Conservation (phyloP, 2,329 filamentous ascomycete species). For the Fusarium mexicanum region DNA sequence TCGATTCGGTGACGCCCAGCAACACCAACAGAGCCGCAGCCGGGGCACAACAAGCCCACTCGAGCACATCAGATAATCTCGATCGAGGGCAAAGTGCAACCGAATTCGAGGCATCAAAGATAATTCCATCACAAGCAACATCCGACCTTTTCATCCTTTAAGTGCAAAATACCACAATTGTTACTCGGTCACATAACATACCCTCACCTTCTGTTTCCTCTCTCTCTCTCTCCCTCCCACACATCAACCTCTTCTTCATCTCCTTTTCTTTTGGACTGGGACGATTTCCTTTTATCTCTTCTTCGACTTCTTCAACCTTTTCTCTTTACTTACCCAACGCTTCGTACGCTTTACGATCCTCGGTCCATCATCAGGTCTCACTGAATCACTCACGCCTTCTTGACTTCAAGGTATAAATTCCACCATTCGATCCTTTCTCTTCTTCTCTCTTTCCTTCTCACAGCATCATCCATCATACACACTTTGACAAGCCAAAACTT, state of each 20-base stretch:
- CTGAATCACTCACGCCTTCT: background rate
- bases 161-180: background rate
- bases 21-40: slow-evolving; percentile 5
- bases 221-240: background rate
- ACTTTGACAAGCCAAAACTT: background rate
- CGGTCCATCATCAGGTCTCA: too few relatives aligned
- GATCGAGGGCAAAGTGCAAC: background rate
- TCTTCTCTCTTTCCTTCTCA: background rate
- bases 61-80: background rate
- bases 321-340: background rate
- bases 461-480: background rate
- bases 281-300: background rate
- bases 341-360: background rate
- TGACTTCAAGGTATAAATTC: background rate
- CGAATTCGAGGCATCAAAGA: background rate
- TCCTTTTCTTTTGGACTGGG: background rate
- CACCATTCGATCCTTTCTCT: background rate
- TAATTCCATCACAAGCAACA: background rate
- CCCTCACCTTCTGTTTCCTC: background rate
- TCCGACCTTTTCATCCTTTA: background rate
- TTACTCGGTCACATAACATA: too few relatives aligned
- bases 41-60: background rate
- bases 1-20: background rate
- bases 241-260: background rate
- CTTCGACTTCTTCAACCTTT: background rate